Percentiles rank a stretch among this genome's conserved stretches.
phyloP scores from a whole-genome alignment of 1,139 yeast genomes.

The Magnusiomyces tetraspermus region DNA sequence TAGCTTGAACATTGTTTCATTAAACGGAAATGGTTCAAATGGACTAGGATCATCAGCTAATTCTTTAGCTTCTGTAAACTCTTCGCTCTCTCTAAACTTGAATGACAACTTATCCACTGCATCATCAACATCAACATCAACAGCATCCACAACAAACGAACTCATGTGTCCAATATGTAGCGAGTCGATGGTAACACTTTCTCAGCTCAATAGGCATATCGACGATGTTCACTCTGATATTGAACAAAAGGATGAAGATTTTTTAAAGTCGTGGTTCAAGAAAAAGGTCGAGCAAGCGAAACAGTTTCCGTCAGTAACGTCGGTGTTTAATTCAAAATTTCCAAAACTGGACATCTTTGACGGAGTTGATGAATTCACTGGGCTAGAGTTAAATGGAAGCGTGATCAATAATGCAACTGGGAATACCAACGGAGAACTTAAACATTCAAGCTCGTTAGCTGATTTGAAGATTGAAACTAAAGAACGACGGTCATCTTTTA shows the following conservation, averaged over 20 bases:
- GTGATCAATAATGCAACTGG: neutral
- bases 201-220: conserved; percentile 58
- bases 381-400: neutral
- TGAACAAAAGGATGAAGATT: conserved; percentile 28
- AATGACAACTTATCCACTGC: too few species aligned
- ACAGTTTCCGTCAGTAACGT: conserved; percentile 24
- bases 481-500: neutral
- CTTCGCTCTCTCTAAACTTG: conserved; percentile 18
- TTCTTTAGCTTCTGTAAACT: conserved; percentile 20
- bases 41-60: too few species aligned
- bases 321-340: conserved; percentile 27
- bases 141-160: conserved; percentile 15
- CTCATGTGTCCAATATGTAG: conserved; percentile 62
- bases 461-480: too few species aligned
- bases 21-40: too few species aligned
- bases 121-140: conserved; percentile 9
- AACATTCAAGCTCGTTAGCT: too few species aligned
- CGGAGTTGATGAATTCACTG: conserved; percentile 13
- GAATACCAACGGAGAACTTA: too few species aligned
- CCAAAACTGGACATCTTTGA: conserved; percentile 32
- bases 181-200: conserved; percentile 47
- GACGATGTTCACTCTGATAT: conserved; percentile 53
- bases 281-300: conserved; percentile 25
- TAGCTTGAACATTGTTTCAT: conserved; percentile 18
- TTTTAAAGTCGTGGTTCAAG: conserved; percentile 36